Evolutionary conservation across 495 filamentous ascomycete species (phyloP).

Genomic region (Aspergillus hancockii): DNA sequence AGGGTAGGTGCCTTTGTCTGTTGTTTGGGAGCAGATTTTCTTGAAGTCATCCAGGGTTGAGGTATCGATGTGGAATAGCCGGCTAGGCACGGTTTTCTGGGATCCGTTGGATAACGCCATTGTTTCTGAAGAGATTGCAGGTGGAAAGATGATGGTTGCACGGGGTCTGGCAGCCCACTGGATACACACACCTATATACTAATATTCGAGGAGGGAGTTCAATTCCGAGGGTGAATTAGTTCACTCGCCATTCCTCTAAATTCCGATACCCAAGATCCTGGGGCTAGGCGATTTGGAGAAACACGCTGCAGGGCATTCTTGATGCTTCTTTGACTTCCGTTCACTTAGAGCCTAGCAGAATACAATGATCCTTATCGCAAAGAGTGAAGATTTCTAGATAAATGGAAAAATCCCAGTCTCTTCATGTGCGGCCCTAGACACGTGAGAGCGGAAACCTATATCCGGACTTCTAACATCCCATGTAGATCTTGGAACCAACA

Average conservation of each 20-base stretch:
- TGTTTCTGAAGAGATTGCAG: background rate
- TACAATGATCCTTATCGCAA: background rate
- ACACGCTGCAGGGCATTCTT: too few species aligned
- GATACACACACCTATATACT: background rate
- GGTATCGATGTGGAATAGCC: conserved; percentile 26
- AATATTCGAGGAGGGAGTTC: background rate
- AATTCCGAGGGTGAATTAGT: too few species aligned
- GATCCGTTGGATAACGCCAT: conserved; percentile 19
- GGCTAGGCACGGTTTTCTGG: conserved; percentile 16
- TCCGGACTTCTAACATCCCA: background rate
- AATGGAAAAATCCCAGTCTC: background rate
- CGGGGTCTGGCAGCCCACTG: background rate
- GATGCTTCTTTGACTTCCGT: background rate
- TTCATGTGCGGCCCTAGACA: background rate
- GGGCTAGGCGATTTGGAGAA: too few species aligned
- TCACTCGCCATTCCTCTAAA: too few species aligned
- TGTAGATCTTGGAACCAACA: too few species aligned
- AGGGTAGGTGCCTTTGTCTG: conserved; percentile 39
- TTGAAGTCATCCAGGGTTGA: conserved; percentile 40
- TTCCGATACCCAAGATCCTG: too few species aligned
- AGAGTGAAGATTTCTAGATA: background rate
- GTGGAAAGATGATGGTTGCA: background rate
- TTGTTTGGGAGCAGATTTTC: conserved; percentile 40
- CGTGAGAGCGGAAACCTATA: background rate
- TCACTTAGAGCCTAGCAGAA: background rate